Conservation (phyloP, 176 grass and related monocot genomes). For the Lolium rigidum region DNA sequence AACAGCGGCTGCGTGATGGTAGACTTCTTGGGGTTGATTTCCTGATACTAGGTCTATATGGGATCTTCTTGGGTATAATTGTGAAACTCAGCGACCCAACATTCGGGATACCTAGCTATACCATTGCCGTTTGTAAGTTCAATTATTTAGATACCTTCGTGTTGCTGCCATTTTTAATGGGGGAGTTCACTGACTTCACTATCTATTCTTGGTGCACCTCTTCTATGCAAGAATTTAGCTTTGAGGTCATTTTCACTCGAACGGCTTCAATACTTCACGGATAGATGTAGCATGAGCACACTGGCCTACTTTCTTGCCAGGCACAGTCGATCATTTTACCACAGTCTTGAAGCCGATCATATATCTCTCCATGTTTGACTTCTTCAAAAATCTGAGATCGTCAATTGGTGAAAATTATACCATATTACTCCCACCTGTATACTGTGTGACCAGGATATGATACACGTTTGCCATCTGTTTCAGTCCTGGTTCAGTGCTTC, state of each 20-base stretch:
- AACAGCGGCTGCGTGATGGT: constrained; percentile 84
- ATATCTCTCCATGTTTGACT: constrained; percentile 96
- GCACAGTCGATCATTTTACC: constrained; percentile 72
- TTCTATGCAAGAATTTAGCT: constrained; percentile 80
- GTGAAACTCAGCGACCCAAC: constrained; percentile 66
- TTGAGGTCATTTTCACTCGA: constrained; percentile 75
- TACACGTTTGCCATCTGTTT: constrained; percentile 88
- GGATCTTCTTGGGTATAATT: constrained; percentile 85
- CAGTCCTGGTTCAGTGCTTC: constrained; percentile 70
- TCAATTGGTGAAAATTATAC: constrained; percentile 56
- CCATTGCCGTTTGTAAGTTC: constrained; percentile 93
- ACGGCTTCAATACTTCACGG: no score
- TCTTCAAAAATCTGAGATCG: constrained; percentile 85
- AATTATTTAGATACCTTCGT: not conserved
- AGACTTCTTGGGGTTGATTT: constrained; percentile 84
- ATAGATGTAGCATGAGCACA: no score
- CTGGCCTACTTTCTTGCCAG: no score
- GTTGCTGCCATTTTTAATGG: not conserved
- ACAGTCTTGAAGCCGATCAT: constrained; percentile 71
- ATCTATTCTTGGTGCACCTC: constrained; percentile 52
- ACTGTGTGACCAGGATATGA: constrained; percentile 83
- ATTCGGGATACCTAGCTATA: constrained; percentile 85
- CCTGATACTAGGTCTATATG: constrained; percentile 89
- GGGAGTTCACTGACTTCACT: constrained; percentile 14
- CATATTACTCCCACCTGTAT: constrained; percentile 71